Percentiles rank a stretch among this genome's conserved stretches.
phyloP scores from a whole-genome alignment of 257 asterid genomes.

The Fraxinus cuspidata region DNA sequence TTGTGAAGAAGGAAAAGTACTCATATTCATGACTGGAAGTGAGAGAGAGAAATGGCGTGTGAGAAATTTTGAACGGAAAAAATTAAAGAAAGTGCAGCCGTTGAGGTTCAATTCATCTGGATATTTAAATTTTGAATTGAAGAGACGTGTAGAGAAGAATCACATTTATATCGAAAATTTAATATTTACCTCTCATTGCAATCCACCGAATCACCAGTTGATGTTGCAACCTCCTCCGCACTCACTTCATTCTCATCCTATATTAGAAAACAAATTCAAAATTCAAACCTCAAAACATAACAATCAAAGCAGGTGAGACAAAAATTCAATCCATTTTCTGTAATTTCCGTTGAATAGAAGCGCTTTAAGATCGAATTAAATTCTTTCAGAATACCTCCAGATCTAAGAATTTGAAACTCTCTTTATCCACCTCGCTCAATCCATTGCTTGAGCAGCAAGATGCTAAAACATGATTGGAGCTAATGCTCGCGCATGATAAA shows the following conservation, averaged over 20 bases:
- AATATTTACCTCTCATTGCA: slow-evolving; percentile 41
- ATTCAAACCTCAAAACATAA: slow-evolving; percentile 21
- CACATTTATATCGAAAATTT: slow-evolving; percentile 22
- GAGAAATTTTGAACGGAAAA: slow-evolving; percentile 15
- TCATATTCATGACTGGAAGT: slow-evolving; percentile 21
- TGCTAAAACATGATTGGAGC: background rate
- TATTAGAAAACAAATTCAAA: slow-evolving; percentile 31
- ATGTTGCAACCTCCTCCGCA: slow-evolving; percentile 32
- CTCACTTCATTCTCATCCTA: slow-evolving; percentile 45
- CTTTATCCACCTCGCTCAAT: background rate
- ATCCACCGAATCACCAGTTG: slow-evolving; percentile 40
- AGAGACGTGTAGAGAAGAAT: slow-evolving; percentile 33
- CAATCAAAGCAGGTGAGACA: slow-evolving; percentile 23
- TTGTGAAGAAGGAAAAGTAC: slow-evolving; percentile 14
- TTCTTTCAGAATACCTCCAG: slow-evolving; percentile 16
- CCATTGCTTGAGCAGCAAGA: slow-evolving; percentile 14
- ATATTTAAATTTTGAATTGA: slow-evolving; percentile 47
- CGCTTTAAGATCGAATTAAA: slow-evolving; percentile 4
- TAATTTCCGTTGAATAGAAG: slow-evolving; percentile 17
- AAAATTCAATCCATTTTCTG: slow-evolving; percentile 27
- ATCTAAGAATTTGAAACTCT: slow-evolving; percentile 14
- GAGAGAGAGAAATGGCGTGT: background rate
- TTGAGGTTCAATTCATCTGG: slow-evolving; percentile 17
- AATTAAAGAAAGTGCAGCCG: slow-evolving; percentile 14
- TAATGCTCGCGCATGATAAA: slow-evolving; percentile 7